Conservation (phyloP, 768 basidiomycete genomes). For the Lactarius quietus region DNA sequence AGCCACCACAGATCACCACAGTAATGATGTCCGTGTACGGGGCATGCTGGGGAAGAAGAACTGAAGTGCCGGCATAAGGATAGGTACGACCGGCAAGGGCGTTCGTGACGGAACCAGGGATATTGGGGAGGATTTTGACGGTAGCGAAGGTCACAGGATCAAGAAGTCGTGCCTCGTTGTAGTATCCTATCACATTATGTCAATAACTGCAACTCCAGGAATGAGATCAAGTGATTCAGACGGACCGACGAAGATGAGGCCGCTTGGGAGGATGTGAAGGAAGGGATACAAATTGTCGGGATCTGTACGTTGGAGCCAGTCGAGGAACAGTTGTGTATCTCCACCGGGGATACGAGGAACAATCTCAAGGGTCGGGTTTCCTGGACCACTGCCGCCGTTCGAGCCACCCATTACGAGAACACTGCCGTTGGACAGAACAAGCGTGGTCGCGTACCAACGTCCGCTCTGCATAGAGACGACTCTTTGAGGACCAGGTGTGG, state of each 20-base stretch:
- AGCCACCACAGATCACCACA: constrained; percentile 73
- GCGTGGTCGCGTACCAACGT: constrained; percentile 70
- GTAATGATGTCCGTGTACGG: constrained; percentile 74
- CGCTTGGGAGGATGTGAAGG: constrained; percentile 65
- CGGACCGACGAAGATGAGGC: constrained; percentile 66
- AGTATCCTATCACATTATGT: constrained; percentile 49
- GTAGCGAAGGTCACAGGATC: constrained; percentile 65
- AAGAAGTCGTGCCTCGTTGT: constrained; percentile 76
- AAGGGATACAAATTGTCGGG: constrained; percentile 82
- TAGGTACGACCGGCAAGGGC: constrained; percentile 74
- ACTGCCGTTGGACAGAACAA: constrained; percentile 69
- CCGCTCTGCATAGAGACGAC: constrained; percentile 39
- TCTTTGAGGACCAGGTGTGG: not conserved
- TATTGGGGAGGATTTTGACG: constrained; percentile 56
- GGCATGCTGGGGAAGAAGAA: constrained; percentile 63
- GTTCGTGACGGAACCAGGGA: constrained; percentile 69
- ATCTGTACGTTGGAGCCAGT: constrained; percentile 67
- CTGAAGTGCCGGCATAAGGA: constrained; percentile 67
- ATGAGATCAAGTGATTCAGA: not conserved
- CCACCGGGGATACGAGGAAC: constrained; percentile 66
- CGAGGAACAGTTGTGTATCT: constrained; percentile 54
- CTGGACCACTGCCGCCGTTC: constrained; percentile 58
- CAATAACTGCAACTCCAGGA: not conserved
- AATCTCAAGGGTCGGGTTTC: constrained; percentile 67
- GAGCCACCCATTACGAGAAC: constrained; percentile 78